phyloP scores from a whole-genome alignment of 2,329 filamentous ascomycete genomes.

The Pyricularia sp. region DNA sequence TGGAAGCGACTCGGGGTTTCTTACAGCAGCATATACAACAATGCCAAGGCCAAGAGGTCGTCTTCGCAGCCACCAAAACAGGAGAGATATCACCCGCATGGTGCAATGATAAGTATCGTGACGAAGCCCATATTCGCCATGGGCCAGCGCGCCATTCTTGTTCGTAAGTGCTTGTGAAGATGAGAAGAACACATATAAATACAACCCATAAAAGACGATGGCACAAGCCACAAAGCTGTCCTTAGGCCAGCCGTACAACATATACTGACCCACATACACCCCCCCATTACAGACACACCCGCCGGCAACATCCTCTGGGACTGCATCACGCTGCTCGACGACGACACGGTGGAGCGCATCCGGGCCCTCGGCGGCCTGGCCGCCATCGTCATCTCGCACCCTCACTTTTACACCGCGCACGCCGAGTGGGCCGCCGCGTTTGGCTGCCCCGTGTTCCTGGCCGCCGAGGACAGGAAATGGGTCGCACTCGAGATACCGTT shows the following conservation, averaged over 20 bases:
- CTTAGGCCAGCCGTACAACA: background rate
- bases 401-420: constrained; percentile 72
- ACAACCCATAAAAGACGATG: background rate
- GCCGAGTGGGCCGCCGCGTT: constrained; percentile 57
- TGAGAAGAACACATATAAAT: background rate
- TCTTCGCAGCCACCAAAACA: background rate
- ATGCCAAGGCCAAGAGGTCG: background rate
- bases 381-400: constrained; percentile 66
- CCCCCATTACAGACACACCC: constrained; percentile 52
- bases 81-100: background rate
- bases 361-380: constrained; percentile 47
- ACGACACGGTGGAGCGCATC: constrained; percentile 45
- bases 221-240: background rate
- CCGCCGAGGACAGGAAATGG: constrained; percentile 54
- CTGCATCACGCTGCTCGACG: constrained; percentile 56
- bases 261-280: constrained; percentile 57
- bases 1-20: background rate
- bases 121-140: constrained; percentile 54
- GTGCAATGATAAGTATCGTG: constrained; percentile 34
- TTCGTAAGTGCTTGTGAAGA: constrained; percentile 24
- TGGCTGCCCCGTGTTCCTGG: constrained; percentile 55
- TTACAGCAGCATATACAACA: background rate
- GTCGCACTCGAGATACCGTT: constrained; percentile 30
- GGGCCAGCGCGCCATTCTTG: constrained; percentile 59
- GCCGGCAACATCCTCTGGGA: constrained; percentile 70